Percentiles rank a stretch among this genome's conserved stretches.
Evolutionary conservation across 345 rosid species (phyloP).

Genomic region (Aurinia saxatilis): DNA sequence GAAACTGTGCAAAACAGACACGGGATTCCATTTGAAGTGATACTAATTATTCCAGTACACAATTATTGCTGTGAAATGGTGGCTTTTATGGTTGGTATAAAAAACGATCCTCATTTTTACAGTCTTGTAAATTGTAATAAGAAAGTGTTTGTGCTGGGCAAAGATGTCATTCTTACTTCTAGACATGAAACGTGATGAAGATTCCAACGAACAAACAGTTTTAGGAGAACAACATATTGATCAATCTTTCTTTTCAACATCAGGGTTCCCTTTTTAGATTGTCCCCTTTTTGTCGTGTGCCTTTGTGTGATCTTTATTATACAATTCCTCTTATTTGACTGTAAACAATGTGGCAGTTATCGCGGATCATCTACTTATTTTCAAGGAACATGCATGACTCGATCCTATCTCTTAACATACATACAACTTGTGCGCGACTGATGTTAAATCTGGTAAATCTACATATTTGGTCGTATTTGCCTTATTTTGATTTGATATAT

Average conservation of each 20-base stretch:
- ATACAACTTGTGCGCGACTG: constrained; percentile 92
- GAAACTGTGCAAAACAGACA: not conserved
- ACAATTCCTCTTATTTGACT: constrained; percentile 9
- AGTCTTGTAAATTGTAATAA: not conserved
- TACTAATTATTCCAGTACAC: constrained; percentile 3
- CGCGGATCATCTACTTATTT: constrained; percentile 88
- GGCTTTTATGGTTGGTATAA: constrained; percentile 3
- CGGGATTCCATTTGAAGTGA: not conserved
- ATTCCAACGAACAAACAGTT: not conserved
- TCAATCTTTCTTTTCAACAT: constrained; percentile 8
- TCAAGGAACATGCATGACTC: constrained; percentile 99
- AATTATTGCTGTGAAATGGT: constrained; percentile 1
- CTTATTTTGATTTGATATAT: constrained; percentile 10
- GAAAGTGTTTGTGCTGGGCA: not conserved
- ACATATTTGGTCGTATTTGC: constrained; percentile 17
- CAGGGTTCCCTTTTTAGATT: not conserved
- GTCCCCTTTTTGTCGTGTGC: not conserved
- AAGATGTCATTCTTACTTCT: not conserved
- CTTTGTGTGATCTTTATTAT: not conserved
- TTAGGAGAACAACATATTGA: constrained; percentile 2
- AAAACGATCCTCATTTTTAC: not conserved
- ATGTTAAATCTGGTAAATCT: constrained; percentile 88
- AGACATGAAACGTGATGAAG: not conserved
- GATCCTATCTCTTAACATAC: constrained; percentile 82
- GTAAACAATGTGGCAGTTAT: constrained; percentile 55